Conservation (phyloP, 75 land plant genomes). For the Cryptomeria japonica region DNA sequence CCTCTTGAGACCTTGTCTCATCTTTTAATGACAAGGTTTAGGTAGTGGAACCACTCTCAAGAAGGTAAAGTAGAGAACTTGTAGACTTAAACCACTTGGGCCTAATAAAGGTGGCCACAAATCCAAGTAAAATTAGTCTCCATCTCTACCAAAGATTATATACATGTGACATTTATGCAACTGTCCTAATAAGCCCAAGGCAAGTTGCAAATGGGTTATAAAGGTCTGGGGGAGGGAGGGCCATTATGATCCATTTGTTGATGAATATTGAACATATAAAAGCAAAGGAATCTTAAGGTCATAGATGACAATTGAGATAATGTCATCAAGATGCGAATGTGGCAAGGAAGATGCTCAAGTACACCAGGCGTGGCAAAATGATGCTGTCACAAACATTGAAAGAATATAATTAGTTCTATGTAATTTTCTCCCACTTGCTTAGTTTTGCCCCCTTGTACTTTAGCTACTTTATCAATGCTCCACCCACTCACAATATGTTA, state of each 20-base stretch:
- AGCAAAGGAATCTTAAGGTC: background rate
- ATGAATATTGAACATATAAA: background rate
- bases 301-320: background rate
- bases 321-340: background rate
- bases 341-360: background rate
- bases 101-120: too few relatives aligned
- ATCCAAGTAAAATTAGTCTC: too few relatives aligned
- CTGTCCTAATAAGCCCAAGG: too few relatives aligned
- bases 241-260: background rate
- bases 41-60: too few relatives aligned
- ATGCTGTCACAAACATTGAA: background rate
- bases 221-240: too few relatives aligned
- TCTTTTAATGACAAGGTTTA: too few relatives aligned
- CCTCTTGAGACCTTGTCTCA: too few relatives aligned
- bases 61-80: too few relatives aligned
- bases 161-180: too few relatives aligned
- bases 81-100: too few relatives aligned
- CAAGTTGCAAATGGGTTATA: too few relatives aligned
- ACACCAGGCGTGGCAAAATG: background rate
- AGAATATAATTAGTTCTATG: background rate
- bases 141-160: too few relatives aligned
- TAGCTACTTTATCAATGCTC: background rate
- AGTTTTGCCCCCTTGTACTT: background rate
- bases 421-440: background rate
- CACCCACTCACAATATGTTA: background rate